These are phyloP conservation scores for Claviceps spartinae DNA, from an alignment of 2,329 filamentous ascomycete genomes.

Conservation along the genomic window DNA sequence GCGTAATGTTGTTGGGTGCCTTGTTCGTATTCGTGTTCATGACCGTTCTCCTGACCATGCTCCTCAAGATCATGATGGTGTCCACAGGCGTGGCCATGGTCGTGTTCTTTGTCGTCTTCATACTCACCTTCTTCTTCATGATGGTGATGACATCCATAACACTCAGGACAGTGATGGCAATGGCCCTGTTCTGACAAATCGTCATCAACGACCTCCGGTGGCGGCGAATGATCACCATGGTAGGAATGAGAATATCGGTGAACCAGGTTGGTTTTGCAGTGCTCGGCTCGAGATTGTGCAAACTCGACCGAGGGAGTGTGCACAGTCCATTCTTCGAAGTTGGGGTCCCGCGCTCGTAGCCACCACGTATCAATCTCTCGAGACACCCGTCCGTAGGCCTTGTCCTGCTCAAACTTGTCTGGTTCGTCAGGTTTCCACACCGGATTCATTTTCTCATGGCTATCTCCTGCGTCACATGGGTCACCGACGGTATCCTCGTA, in stretches of 20 bases:
- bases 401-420: conserved; percentile 46
- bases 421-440: conserved; percentile 37
- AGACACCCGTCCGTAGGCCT: conserved; percentile 45
- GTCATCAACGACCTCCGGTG: conserved; percentile 23
- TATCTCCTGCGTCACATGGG: conserved; percentile 20
- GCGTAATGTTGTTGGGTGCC: conserved; percentile 23
- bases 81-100: conserved; percentile 9
- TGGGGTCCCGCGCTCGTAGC: conserved; percentile 45
- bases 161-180: conserved; percentile 21
- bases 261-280: conserved; percentile 46
- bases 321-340: conserved; percentile 44
- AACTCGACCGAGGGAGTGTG: conserved; percentile 47
- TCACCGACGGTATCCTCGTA: conserved; percentile 23
- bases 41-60: conserved; percentile 10
- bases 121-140: conserved; percentile 17
- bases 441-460: conserved; percentile 31
- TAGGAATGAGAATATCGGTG: conserved; percentile 38
- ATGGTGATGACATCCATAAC: conserved; percentile 14
- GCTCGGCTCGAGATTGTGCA: conserved; percentile 41
- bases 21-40: conserved; percentile 21
- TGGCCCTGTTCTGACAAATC: conserved; percentile 25
- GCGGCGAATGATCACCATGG: conserved; percentile 26
- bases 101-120: conserved; percentile 9
- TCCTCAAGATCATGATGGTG: conserved; percentile 23
- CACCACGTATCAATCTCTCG: conserved; percentile 54